phyloP scores from a whole-genome alignment of 2,329 filamentous ascomycete genomes.

The Alternaria consortialis region DNA sequence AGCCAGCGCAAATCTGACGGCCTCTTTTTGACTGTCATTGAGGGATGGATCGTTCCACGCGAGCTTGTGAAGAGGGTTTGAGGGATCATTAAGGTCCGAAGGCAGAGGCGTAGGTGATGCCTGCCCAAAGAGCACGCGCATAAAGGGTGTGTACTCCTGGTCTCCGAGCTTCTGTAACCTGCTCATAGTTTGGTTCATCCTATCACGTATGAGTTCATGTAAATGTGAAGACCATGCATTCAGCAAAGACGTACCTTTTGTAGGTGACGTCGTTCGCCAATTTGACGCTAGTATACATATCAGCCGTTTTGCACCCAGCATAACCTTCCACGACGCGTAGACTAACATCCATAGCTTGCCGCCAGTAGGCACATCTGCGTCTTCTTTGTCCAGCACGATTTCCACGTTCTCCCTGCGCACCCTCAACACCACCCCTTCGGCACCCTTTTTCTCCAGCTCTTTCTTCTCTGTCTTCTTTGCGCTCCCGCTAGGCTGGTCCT shows the following conservation, averaged over 20 bases:
- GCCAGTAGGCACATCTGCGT: conserved; percentile 60
- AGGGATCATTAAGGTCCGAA: conserved; percentile 54
- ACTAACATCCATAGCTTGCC: conserved; percentile 71
- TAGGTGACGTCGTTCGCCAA: conserved; percentile 73
- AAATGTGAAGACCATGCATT: conserved; percentile 13
- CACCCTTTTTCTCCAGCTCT: conserved; percentile 73
- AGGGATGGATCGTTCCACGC: conserved; percentile 65
- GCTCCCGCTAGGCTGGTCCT: conserved; percentile 75
- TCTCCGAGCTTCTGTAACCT: conserved; percentile 65
- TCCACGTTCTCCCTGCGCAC: conserved; percentile 67
- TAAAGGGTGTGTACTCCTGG: conserved; percentile 65
- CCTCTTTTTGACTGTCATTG: conserved; percentile 70
- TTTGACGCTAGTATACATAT: conserved; percentile 63
- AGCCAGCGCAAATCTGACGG: conserved; percentile 81
- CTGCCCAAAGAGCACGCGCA: conserved; percentile 69
- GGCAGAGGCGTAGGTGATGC: conserved; percentile 61
- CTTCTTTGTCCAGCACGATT: conserved; percentile 75
- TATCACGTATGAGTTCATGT: conserved; percentile 38
- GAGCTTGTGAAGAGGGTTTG: conserved; percentile 55
- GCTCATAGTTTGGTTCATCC: conserved; percentile 71
- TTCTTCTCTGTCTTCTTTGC: conserved; percentile 77
- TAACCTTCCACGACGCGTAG: neutral
- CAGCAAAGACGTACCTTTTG: conserved; percentile 59
- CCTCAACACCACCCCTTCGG: conserved; percentile 74
- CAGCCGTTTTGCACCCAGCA: conserved; percentile 35